Conservation (phyloP, 495 filamentous ascomycete genomes). For the Aspergillus baeticus region DNA sequence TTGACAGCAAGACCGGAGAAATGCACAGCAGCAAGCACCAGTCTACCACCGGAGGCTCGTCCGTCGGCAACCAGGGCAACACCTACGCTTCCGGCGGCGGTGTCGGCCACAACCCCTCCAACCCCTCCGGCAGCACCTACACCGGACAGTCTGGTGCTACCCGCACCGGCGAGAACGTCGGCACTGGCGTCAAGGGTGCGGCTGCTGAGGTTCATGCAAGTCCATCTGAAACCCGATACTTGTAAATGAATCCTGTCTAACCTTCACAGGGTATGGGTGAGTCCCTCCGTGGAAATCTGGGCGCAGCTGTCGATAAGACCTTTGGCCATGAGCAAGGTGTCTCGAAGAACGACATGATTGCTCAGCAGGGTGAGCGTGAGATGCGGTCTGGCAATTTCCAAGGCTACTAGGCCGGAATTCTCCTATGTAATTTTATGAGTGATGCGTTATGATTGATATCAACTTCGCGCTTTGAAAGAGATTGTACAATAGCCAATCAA, state of each 20-base stretch:
- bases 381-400: conserved; percentile 30
- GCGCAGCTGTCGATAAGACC: conserved; percentile 36
- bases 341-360: conserved; percentile 37
- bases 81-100: conserved; percentile 6
- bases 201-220: conserved; percentile 40
- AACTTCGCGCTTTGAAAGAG: too few relatives aligned
- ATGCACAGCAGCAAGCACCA: conserved; percentile 2
- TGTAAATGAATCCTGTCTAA: not conserved
- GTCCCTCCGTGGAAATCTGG: conserved; percentile 41
- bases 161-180: conserved; percentile 18
- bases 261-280: conserved; percentile 39
- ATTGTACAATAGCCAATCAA: too few relatives aligned
- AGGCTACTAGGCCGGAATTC: not conserved
- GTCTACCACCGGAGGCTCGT: not conserved
- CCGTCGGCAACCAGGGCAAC: not conserved
- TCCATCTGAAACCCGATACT: conserved; percentile 7
- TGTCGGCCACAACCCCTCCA: conserved; percentile 15
- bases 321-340: conserved; percentile 39
- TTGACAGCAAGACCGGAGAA: conserved; percentile 21
- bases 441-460: too few relatives aligned
- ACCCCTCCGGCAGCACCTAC: conserved; percentile 19
- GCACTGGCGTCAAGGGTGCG: conserved; percentile 20
- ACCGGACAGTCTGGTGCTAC: conserved; percentile 1
- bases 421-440: not conserved
- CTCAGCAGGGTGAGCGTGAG: conserved; percentile 36